phyloP scores from a whole-genome alignment of 202 grass and related monocot genomes.

The Carex sylvatica region DNA sequence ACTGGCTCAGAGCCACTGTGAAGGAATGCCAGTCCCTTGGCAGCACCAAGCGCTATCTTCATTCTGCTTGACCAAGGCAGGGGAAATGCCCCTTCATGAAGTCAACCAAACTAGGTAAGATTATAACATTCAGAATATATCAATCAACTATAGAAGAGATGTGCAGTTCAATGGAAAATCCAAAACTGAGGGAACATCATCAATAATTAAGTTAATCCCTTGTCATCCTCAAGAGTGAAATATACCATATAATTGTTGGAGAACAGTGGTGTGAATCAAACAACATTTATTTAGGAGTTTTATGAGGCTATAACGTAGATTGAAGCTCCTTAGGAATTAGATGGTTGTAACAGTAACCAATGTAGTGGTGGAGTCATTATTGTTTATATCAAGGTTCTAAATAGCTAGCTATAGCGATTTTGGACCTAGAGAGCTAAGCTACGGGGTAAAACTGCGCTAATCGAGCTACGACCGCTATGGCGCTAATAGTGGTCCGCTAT shows the following conservation, averaged over 20 bases:
- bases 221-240: neutral
- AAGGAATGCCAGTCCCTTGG: constrained; percentile 78
- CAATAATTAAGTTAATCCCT: neutral
- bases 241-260: neutral
- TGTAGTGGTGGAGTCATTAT: neutral
- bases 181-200: neutral
- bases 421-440: too few relatives aligned
- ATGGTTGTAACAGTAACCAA: neutral
- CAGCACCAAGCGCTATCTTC: constrained; percentile 80
- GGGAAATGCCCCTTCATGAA: constrained; percentile 77
- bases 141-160: neutral
- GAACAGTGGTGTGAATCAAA: neutral
- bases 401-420: too few relatives aligned
- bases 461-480: too few relatives aligned
- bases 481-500: too few relatives aligned
- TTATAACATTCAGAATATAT: constrained; percentile 11
- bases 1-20: constrained; percentile 75
- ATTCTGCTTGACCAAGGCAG: constrained; percentile 82
- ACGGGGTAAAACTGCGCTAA: too few relatives aligned
- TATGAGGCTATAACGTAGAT: neutral
- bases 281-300: neutral
- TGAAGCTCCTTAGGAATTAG: neutral
- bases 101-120: constrained; percentile 44
- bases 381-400: too few relatives aligned
- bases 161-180: neutral